Percentiles rank a stretch among this genome's conserved stretches.
phyloP scores from a whole-genome alignment of 2,329 filamentous ascomycete genomes.

The Neopestalotiopsis sp. region DNA sequence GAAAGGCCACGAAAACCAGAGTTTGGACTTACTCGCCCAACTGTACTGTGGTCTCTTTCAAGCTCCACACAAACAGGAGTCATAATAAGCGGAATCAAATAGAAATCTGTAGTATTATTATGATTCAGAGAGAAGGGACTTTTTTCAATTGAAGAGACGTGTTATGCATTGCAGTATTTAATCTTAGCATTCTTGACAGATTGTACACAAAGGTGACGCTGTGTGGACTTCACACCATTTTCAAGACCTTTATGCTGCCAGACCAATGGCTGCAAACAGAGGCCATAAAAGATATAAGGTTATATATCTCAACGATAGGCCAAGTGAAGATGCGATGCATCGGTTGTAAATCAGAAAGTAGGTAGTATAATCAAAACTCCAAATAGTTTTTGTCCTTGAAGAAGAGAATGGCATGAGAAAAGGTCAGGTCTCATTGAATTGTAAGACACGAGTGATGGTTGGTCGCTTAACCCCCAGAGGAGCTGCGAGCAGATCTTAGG shows the following conservation, averaged over 20 bases:
- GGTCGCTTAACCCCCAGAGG: background rate
- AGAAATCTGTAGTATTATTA: background rate
- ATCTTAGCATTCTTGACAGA: too few species aligned
- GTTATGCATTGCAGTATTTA: too few species aligned
- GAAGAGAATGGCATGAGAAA: background rate
- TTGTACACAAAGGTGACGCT: too few species aligned
- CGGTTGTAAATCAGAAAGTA: background rate
- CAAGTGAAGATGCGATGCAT: background rate
- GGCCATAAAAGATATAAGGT: too few species aligned
- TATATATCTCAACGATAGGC: background rate
- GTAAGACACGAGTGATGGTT: background rate
- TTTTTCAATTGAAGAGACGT: background rate
- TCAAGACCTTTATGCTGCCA: too few species aligned
- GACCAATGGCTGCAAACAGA: too few species aligned
- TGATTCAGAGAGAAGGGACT: background rate
- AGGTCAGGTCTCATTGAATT: background rate
- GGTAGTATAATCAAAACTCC: background rate
- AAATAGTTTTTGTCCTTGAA: background rate
- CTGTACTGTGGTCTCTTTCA: background rate
- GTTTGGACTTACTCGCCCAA: background rate
- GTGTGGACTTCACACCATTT: too few species aligned
- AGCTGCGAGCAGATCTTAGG: background rate
- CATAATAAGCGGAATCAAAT: background rate
- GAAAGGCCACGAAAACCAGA: slow-evolving; percentile 21
- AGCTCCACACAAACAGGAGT: background rate